Base-by-base conservation (phyloP, 2,329 filamentous ascomycete species). In the Trichoderma lentiforme region DNA sequence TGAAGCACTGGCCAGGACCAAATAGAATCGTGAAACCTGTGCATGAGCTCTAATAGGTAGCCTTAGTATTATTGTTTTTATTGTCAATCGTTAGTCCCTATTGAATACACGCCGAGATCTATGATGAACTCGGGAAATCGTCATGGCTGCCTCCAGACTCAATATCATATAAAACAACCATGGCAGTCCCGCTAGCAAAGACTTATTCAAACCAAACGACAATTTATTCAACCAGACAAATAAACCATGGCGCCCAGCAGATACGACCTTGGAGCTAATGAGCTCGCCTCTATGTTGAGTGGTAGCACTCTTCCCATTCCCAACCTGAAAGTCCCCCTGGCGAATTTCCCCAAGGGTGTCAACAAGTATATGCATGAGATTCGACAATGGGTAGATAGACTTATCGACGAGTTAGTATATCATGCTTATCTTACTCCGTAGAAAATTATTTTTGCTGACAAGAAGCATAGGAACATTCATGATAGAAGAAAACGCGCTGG, bases 281-380 rank as follows among this genome's bases (percentile, higher is more conserved):
- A 67, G 51, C 64, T 67, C 15, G 64, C 64, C 36, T 24, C 64
- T 14, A 56, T 67, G 64, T 15, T 67, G 32, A 67, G 64, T 14
- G 64, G 64, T 7, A 67, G 64, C 30, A 67, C 64, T 56, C 64
- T 67, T 36, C 32, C 51, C 14, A 67, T 67, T 39, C 64, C 64
- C 21, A 67, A 67, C 15, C 6, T 67, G 47, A 67, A 67, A 28
- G 21, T 9, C 7, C 51, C 53, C 14, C 51, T 67, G 1, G 47
- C 51, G 15, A 39, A 57, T 14, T 67, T 67, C 2, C 30, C 47
- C 12, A 67, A 51, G 34, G 64, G 64, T 26, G 34, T 15, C 21
- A 67, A 57, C 51, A 67, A 57, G 11, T 67, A 67, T 28, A 39
- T 24, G 12, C 24, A 18, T 28, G 47, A 67, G 24, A 67, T 67